A percentile compares a stretch with the other conserved stretches of the same genome.
Evolutionary conservation across 495 filamentous ascomycete species (phyloP).

Genomic region (Lasiosphaeris hirsuta): DNA sequence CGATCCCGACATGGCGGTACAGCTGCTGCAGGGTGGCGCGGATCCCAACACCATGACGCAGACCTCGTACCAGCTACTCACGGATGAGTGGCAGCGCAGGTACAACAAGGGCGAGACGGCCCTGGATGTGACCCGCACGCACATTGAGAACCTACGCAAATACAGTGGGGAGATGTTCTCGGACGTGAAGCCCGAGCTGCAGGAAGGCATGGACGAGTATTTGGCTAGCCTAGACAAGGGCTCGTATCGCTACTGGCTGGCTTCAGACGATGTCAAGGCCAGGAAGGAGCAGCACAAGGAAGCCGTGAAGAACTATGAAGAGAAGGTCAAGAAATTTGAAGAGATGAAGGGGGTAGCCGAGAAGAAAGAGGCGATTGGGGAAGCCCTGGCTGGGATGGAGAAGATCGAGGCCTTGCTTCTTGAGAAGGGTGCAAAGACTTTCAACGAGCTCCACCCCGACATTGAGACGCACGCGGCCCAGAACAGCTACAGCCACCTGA

Average conservation of each 20-base stretch:
- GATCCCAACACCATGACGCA: conserved; percentile 50
- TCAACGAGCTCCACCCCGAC: conserved; percentile 57
- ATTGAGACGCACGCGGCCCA: conserved; percentile 5
- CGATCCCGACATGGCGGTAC: conserved; percentile 49
- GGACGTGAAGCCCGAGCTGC: conserved; percentile 13
- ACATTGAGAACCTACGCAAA: conserved; percentile 43
- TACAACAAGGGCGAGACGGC: conserved; percentile 39
- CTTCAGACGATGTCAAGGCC: conserved; percentile 32
- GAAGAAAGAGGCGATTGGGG: conserved; percentile 54
- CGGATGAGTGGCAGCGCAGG: conserved; percentile 21
- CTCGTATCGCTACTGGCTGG: conserved; percentile 53
- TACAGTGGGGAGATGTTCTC: conserved; percentile 36
- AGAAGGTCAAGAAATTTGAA: conserved; percentile 22
- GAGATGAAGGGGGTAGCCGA: conserved; percentile 30
- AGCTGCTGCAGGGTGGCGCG: conserved; percentile 57
- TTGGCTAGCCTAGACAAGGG: conserved; percentile 43
- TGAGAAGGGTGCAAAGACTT: conserved; percentile 59
- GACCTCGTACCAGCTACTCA: conserved; percentile 28
- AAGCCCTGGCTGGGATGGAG: conserved; percentile 48
- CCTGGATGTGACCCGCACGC: conserved; percentile 53
- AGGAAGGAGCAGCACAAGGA: conserved; percentile 11
- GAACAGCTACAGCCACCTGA: neutral
- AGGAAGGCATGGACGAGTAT: conserved; percentile 36
- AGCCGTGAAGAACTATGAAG: conserved; percentile 28
- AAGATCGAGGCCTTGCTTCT: conserved; percentile 51